Base-by-base conservation (phyloP, 106 monocot species). In the Dioscorea dumetorum region DNA sequence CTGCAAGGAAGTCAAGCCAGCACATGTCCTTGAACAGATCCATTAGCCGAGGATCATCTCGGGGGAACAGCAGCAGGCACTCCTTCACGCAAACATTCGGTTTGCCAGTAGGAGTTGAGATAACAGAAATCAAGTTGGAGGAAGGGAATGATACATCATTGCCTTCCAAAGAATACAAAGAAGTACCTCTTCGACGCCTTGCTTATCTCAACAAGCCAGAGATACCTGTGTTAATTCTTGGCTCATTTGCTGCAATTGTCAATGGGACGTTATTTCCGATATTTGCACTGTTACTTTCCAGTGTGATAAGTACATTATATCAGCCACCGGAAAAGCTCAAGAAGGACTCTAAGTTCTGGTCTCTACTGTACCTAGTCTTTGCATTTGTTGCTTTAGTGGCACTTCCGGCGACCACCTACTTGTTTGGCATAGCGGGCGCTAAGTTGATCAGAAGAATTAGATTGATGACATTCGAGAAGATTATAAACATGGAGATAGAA, bases 401-500 rank as follows among this genome's bases (percentile, higher is more conserved):
- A 61, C 32, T 69, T 57, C 87, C 80, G 22, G 74, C 73, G 62
- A 64, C 72, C 67, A 61, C 77, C 20, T 83, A 75, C 72, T 75
- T 83, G 34, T 87, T 87, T 66, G 80, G 67, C 6, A 20, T 83
- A 16, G 87, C 87, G 49, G 87, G 87, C 3, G 72, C 76, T 15
- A 79, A 70, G 49, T 72, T 87, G 68, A 83, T 87, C n/a, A 79
- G 58, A 70, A 76, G 82, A 70, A 83, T 87, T 56, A 73, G 87
- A 63, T 61, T 77, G 33, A 87, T 87, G 87, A 80, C 79, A 66
- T 87, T 87, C 77, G 67, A 83, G 70, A 87, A 87, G 67, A 83
- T 77, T 50, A 60, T 83, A 41, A 69, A 83, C 41, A 87, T 87
- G 87, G 87, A 87, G 62, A 76, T 87, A 33, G 79, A 54, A 34